These are phyloP conservation scores for Zygnema circumcarinatum DNA, from an alignment of 139 green algal species.

Conservation along the genomic window DNA sequence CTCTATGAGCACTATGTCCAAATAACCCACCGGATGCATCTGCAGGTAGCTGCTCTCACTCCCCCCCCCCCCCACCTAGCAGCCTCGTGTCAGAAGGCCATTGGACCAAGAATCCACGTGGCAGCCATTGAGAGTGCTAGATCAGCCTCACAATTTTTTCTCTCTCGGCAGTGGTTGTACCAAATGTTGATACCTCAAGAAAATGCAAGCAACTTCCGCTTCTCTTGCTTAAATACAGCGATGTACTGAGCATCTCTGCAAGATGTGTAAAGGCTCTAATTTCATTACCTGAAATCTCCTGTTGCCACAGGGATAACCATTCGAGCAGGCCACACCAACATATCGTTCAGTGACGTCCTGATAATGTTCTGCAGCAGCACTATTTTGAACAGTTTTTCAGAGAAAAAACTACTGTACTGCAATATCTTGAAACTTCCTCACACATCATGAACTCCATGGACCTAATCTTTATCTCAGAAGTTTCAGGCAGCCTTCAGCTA, in stretches of 20 bases:
- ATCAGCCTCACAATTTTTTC: too few species aligned
- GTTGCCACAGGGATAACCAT: constrained; percentile 30
- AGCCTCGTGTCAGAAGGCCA: not conserved
- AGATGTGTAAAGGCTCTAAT: constrained; percentile 1
- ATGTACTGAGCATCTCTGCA: too few species aligned
- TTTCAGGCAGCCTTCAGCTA: too few species aligned
- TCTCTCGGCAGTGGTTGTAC: too few species aligned
- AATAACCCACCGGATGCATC: constrained; percentile 29
- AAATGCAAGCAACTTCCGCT: too few species aligned
- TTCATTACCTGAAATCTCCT: constrained; percentile 50
- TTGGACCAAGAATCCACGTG: not conserved
- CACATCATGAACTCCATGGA: too few species aligned
- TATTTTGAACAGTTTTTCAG: too few species aligned
- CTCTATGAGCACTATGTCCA: constrained; percentile 53
- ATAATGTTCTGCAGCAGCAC: constrained; percentile 51
- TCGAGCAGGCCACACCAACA: constrained; percentile 39
- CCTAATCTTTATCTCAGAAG: too few species aligned
- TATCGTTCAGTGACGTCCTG: constrained; percentile 34
- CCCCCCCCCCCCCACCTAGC: not conserved
- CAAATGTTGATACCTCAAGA: too few species aligned
- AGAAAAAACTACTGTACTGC: not conserved
- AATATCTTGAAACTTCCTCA: not conserved
- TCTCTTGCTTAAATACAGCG: too few species aligned
- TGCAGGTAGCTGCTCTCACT: constrained; percentile 36
- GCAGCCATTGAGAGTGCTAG: constrained; percentile 8